phyloP scores from a whole-genome alignment of 1,139 yeast species.

The Diutina siamensis region DNA sequence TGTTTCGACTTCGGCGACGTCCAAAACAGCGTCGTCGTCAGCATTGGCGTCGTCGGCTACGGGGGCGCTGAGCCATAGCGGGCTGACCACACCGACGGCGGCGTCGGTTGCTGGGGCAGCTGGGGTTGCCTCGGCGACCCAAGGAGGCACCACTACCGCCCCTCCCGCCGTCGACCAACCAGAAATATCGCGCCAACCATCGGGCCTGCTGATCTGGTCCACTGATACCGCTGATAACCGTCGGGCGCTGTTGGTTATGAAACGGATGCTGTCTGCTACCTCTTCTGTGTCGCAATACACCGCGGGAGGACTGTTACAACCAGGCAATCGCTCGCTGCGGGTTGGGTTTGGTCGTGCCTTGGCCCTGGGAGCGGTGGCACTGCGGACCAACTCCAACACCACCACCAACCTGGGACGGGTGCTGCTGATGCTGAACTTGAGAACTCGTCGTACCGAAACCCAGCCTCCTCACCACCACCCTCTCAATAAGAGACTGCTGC shows the following conservation, averaged over 20 bases:
- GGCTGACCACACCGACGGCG: slow-evolving; percentile 4
- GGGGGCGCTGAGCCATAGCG: slow-evolving; percentile 6
- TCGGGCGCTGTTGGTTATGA: slow-evolving; percentile 20
- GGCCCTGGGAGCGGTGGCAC: slow-evolving; percentile 6
- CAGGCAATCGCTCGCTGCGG: slow-evolving; percentile 12
- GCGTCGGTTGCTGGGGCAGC: not conserved
- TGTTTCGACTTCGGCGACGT: not conserved
- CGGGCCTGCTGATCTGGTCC: slow-evolving; percentile 30
- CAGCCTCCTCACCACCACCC: not conserved
- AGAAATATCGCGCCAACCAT: slow-evolving; percentile 20
- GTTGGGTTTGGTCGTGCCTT: slow-evolving; percentile 37
- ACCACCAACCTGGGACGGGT: slow-evolving; percentile 5
- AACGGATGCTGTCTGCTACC: slow-evolving; percentile 20
- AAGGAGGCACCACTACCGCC: slow-evolving; percentile 3
- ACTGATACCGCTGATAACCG: slow-evolving; percentile 20
- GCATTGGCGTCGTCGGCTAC: slow-evolving; percentile 5
- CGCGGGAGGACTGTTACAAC: slow-evolving; percentile 10
- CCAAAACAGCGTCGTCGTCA: not conserved
- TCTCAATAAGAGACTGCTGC: slow-evolving; percentile 14
- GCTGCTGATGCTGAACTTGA: slow-evolving; percentile 5
- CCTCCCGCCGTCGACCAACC: slow-evolving; percentile 7
- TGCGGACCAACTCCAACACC: slow-evolving; percentile 1
- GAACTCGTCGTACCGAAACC: not conserved
- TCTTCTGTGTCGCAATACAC: slow-evolving; percentile 22
- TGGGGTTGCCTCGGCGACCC: not conserved